A percentile compares a stretch with the other conserved stretches of the same genome.
Evolutionary conservation across 1,139 yeast species (phyloP).

Genomic region (Suhomyces terraborum): DNA sequence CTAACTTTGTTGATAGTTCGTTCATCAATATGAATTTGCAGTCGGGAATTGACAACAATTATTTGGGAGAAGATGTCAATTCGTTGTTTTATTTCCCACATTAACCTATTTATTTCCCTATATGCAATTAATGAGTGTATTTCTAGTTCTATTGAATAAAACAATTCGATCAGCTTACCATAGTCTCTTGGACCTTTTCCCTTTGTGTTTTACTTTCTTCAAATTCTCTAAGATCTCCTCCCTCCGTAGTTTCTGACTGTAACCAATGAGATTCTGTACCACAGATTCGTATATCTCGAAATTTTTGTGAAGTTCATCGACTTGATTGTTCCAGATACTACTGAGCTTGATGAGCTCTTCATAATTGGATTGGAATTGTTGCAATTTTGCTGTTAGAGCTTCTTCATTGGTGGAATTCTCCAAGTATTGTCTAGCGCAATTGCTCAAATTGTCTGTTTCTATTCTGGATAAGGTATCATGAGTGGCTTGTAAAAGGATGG

Average conservation of each 20-base stretch:
- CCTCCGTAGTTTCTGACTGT: slow-evolving; percentile 59
- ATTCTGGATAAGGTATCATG: slow-evolving; percentile 30
- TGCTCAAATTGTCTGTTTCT: slow-evolving; percentile 40
- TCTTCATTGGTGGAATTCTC: slow-evolving; percentile 23
- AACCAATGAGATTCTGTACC: slow-evolving; percentile 70
- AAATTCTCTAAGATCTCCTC: slow-evolving; percentile 48
- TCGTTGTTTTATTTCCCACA: slow-evolving; percentile 33
- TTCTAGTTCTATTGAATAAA: slow-evolving; percentile 2
- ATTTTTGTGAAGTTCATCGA: slow-evolving; percentile 47
- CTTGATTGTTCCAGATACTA: slow-evolving; percentile 52
- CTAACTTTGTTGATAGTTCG: slow-evolving; percentile 49
- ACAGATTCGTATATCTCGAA: slow-evolving; percentile 68
- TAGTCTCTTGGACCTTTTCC: slow-evolving; percentile 12
- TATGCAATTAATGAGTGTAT: slow-evolving; percentile 5
- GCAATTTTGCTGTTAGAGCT: slow-evolving; percentile 30
- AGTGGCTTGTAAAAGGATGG: slow-evolving; percentile 25
- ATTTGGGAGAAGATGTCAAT: slow-evolving; percentile 37
- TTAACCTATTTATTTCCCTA: slow-evolving; percentile 8
- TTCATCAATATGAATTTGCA: slow-evolving; percentile 50
- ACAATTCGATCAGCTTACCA: slow-evolving; percentile 7
- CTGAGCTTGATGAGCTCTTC: slow-evolving; percentile 36
- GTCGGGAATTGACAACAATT: slow-evolving; percentile 37
- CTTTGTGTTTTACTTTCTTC: slow-evolving; percentile 24
- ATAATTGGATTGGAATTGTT: slow-evolving; percentile 32
- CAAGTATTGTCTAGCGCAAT: slow-evolving; percentile 35